Evolutionary conservation across 306 rosid species (phyloP).

Genomic region (Lathyrus oleraceus): DNA sequence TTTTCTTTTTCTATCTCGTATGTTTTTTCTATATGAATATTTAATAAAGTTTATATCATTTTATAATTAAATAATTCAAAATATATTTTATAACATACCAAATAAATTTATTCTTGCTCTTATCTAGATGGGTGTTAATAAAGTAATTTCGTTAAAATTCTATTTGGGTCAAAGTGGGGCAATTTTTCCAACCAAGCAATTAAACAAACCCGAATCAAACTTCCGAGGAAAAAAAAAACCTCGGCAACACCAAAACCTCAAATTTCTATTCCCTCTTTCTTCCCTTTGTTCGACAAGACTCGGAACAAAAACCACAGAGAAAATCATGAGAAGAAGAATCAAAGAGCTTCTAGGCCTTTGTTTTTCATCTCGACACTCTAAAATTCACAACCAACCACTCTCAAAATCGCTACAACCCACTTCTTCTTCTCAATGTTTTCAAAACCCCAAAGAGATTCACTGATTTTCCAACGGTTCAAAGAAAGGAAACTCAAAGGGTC

Average conservation of each 20-base stretch:
- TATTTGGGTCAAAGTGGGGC: too few relatives aligned
- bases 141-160: too few relatives aligned
- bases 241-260: background rate
- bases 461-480: constrained; percentile 64
- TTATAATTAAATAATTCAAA: too few relatives aligned
- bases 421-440: constrained; percentile 44
- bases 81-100: too few relatives aligned
- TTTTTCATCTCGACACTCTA: constrained; percentile 18
- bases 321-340: constrained; percentile 46
- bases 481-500: constrained; percentile 70
- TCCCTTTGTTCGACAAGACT: background rate
- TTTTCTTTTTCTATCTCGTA: too few relatives aligned
- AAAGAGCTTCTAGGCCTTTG: constrained; percentile 51
- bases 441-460: constrained; percentile 53
- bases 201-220: too few relatives aligned
- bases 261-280: background rate
- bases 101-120: too few relatives aligned
- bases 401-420: constrained; percentile 34
- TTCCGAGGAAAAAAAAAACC: background rate
- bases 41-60: too few relatives aligned
- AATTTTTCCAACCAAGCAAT: too few relatives aligned
- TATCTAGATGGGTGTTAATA: too few relatives aligned
- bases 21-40: too few relatives aligned
- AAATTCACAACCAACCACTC: constrained; percentile 34
- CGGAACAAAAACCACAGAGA: background rate